phyloP scores from a whole-genome alignment of 176 grass and related monocot genomes.

The Elymus sibiricus region DNA sequence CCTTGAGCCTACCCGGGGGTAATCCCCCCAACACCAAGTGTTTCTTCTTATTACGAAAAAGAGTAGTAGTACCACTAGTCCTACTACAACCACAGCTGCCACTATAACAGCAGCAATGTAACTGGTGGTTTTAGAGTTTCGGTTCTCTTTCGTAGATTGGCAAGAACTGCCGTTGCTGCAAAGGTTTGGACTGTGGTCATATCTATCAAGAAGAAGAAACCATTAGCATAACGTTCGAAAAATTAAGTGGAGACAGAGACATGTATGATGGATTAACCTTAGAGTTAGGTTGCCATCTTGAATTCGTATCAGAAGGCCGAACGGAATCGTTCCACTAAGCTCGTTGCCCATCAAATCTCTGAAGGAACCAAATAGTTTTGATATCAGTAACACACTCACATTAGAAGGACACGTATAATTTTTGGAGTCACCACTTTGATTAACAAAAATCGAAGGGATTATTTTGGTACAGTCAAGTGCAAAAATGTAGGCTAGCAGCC shows the following conservation, averaged over 20 bases:
- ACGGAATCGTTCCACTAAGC: constrained; percentile 43
- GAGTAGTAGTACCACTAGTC: constrained; percentile 9
- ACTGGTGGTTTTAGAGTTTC: constrained; percentile 4
- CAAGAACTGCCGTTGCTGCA: constrained; percentile 39
- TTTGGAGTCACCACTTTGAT: not conserved
- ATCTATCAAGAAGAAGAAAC: constrained; percentile 9
- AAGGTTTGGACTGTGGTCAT: constrained; percentile 36
- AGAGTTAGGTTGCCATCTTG: constrained; percentile 39
- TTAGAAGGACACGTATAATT: not conserved
- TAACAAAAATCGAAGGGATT: not conserved
- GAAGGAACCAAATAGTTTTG: not conserved
- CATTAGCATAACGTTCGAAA: too few species aligned
- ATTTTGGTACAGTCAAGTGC: not conserved
- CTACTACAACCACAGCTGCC: constrained; percentile 17
- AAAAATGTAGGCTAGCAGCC: not conserved
- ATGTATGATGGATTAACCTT: constrained; percentile 18
- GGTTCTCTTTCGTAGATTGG: constrained; percentile 14
- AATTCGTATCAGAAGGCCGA: constrained; percentile 33
- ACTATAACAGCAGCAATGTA: constrained; percentile 32
- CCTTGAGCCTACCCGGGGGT: too few species aligned
- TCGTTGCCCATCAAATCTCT: constrained; percentile 61
- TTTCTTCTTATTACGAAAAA: constrained; percentile 12
- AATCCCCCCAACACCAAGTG: too few species aligned
- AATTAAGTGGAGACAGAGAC: not conserved
- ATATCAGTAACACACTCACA: not conserved